Evolutionary conservation across 352 stramenopile species (phyloP), one percentile per base, ranked within the genome.

Genomic region (Globisporangium nodosum): DNA sequence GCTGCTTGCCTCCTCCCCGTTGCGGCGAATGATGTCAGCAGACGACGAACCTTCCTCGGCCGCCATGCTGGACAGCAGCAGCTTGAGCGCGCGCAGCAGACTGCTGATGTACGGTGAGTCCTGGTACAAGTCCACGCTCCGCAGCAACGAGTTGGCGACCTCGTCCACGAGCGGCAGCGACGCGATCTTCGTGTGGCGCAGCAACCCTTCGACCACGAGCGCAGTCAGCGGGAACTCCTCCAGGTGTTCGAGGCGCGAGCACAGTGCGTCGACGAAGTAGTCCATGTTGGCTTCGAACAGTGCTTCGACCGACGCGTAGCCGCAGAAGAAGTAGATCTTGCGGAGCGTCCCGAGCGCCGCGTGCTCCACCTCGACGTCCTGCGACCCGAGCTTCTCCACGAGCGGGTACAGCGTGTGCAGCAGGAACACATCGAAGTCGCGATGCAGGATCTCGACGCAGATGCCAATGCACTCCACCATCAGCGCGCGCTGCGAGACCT

Each of bases 231-330:
- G 84, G 31, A 87, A 92, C 40, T 49, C 35, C 30, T 92, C 80
- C 49, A 95, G 55, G 48, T 90, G 76, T 40, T 85, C 71, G 15
- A 95, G 75, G 13, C 84, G 81, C 37, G 70, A 68, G 49, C 78
- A 89, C 51, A 95, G 64, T 1, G 84, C 70, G 64, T 95, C 86
- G 20, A 94, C 79, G 57, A 95, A 91, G 60, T 95, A 95, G 64
- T 95, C 86, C 81, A 93, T 93, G 52, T 93, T 95, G 53, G 64
- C 63, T 51, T 88, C 73, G 24, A 93, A 87, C 45, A 93, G 70
- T 20, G 64, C 67, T 47, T 89, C 78, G 42, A 91, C 59, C 7
- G 74, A 83, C 8, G 58, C 58, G 31, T 88, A 82, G 16, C 69
- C 76, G 20, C 76, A 82, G 33, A 78, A 73, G 48, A 74, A 87